phyloP scores from a whole-genome alignment of 768 basidiomycete species.

The Suillus alpinus region DNA sequence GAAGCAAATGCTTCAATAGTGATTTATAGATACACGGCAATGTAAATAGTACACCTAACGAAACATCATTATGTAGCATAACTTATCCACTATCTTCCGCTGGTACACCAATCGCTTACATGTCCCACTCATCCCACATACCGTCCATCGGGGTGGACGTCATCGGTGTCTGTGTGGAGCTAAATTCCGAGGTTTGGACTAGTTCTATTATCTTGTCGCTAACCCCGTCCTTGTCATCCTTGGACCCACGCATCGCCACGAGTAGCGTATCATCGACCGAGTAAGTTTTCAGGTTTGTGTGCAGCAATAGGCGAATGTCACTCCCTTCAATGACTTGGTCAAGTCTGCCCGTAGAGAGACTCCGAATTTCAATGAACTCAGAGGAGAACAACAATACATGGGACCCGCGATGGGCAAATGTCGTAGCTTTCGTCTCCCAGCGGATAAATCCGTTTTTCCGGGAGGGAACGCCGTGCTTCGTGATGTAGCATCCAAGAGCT shows the following conservation, averaged over 20 bases:
- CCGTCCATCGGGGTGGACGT: slow-evolving; percentile 25
- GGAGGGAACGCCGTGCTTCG: slow-evolving; percentile 62
- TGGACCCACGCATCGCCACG: slow-evolving; percentile 60
- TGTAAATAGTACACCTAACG: slow-evolving; percentile 9
- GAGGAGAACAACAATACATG: slow-evolving; percentile 72
- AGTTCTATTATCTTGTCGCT: slow-evolving; percentile 69
- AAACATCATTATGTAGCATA: slow-evolving; percentile 11
- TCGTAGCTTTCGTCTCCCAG: slow-evolving; percentile 71
- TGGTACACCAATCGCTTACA: slow-evolving; percentile 30
- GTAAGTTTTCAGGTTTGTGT: slow-evolving; percentile 18
- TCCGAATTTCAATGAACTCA: slow-evolving; percentile 74
- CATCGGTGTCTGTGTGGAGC: slow-evolving; percentile 26
- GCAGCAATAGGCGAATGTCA: slow-evolving; percentile 66
- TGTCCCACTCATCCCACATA: slow-evolving; percentile 77
- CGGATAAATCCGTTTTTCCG: slow-evolving; percentile 64
- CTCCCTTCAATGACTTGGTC: slow-evolving; percentile 79
- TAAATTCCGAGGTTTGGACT: slow-evolving; percentile 62
- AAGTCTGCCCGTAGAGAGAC: slow-evolving; percentile 59
- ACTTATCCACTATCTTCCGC: slow-evolving; percentile 12
- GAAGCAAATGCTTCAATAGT: background rate
- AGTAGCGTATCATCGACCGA: slow-evolving; percentile 48
- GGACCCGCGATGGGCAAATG: slow-evolving; percentile 58
- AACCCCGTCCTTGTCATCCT: slow-evolving; percentile 53
- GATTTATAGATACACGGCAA: background rate
- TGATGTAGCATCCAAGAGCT: slow-evolving; percentile 79